Evolutionary conservation across 148 eudicot genomes (phyloP).

Genomic region (Rhododendron simsii): DNA sequence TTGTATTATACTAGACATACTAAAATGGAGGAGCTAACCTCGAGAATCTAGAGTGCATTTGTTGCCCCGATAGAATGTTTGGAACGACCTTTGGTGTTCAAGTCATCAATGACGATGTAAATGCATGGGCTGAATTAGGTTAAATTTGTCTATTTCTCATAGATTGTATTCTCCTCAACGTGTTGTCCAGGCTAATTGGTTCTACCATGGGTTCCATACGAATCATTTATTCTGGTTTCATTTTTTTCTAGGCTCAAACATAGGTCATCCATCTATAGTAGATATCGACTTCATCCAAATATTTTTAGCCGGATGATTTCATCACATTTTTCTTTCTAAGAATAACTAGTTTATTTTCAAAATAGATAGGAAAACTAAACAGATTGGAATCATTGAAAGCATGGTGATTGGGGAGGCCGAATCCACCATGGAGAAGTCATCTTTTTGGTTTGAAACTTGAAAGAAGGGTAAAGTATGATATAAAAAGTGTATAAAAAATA

Average conservation of each 20-base stretch:
- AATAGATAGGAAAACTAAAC: neutral
- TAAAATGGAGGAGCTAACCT: neutral
- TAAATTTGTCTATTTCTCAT: too few species aligned
- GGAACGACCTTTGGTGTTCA: too few species aligned
- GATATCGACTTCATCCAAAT: neutral
- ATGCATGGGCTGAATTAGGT: too few species aligned
- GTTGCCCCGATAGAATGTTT: too few species aligned
- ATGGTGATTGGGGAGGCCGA: neutral
- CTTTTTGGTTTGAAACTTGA: neutral
- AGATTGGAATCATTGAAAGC: neutral
- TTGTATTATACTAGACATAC: neutral
- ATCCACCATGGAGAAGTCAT: neutral
- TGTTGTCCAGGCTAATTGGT: neutral
- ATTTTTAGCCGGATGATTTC: neutral
- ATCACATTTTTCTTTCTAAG: neutral
- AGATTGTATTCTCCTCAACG: neutral
- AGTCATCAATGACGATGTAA: too few species aligned
- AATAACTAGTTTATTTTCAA: neutral
- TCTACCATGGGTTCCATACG: neutral
- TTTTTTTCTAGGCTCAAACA: neutral
- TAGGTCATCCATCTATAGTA: neutral
- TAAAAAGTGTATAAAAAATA: neutral
- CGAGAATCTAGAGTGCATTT: neutral
- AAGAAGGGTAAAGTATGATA: neutral
- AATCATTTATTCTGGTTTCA: neutral